A percentile compares a stretch with the other conserved stretches of the same genome.
These are phyloP conservation scores for Heliophila coronopifolia DNA, from an alignment of 441 rosid species.

Conservation along the genomic window DNA sequence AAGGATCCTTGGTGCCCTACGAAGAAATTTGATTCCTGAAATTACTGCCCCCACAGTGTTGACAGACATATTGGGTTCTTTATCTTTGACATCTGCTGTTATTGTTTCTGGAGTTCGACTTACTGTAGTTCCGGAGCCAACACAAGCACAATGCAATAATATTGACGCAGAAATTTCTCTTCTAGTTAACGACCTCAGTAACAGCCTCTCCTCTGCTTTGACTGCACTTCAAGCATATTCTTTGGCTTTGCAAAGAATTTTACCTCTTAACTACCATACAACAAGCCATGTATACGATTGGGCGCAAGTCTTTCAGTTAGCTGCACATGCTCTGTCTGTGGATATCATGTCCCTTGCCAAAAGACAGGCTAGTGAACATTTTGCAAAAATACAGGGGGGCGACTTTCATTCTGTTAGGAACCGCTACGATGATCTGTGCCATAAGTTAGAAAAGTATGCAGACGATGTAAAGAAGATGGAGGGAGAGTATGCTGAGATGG, in stretches of 20 bases:
- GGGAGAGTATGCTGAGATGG: constrained; percentile 60
- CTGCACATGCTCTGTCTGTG: constrained; percentile 66
- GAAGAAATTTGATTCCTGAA: constrained; percentile 71
- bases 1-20: constrained; percentile 77
- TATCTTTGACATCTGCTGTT: constrained; percentile 89
- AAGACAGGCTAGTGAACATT: constrained; percentile 78
- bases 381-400: constrained; percentile 48
- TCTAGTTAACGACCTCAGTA: constrained; percentile 65
- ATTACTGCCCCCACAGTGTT: constrained; percentile 44
- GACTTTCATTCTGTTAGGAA: constrained; percentile 51
- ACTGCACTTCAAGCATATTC: constrained; percentile 70
- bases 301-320: constrained; percentile 77
- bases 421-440: constrained; percentile 60
- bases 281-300: constrained; percentile 82
- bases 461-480: constrained; percentile 64
- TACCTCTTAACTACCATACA: constrained; percentile 82
- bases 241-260: constrained; percentile 74
- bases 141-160: constrained; percentile 82
- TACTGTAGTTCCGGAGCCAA: constrained; percentile 97
- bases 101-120: constrained; percentile 81
- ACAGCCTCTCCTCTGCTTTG: constrained; percentile 66
- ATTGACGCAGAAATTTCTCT: constrained; percentile 84
- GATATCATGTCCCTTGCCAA: constrained; percentile 69
- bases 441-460: constrained; percentile 58
- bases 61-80: constrained; percentile 43